Percentiles rank a stretch among this genome's conserved stretches.
Evolutionary conservation across 2,329 filamentous ascomycete genomes (phyloP).

Genomic region (Cytospora leucostoma): DNA sequence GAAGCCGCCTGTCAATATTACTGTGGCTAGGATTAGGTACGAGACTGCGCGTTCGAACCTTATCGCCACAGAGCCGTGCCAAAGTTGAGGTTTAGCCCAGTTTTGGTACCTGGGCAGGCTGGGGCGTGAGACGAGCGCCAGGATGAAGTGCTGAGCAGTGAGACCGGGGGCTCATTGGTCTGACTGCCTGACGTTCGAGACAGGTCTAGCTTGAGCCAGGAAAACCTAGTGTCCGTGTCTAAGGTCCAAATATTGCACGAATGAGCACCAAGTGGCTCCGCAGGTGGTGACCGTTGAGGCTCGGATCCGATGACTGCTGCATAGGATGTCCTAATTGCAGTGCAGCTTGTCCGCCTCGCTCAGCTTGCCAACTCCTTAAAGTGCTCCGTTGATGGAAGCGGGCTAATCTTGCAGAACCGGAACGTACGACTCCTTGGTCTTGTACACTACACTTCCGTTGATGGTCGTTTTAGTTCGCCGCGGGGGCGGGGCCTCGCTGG

Average conservation of each 20-base stretch:
- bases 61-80: slow-evolving; percentile 7
- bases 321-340: background rate
- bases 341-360: too few relatives aligned
- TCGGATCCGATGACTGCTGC: background rate
- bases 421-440: slow-evolving; percentile 11
- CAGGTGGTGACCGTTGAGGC: background rate
- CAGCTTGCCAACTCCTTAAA: background rate
- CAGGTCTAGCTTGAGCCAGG: slow-evolving; percentile 22
- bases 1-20: slow-evolving; percentile 1
- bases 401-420: background rate
- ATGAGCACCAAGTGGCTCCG: slow-evolving; percentile 10
- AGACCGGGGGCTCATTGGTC: slow-evolving; percentile 18
- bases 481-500: background rate
- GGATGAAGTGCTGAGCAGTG: background rate
- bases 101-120: background rate
- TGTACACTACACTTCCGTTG: background rate
- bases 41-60: slow-evolving; percentile 9
- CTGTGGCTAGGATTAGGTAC: background rate
- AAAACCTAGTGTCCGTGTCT: slow-evolving; percentile 13
- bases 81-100: slow-evolving; percentile 10
- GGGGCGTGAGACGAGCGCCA: background rate
- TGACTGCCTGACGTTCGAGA: slow-evolving; percentile 25
- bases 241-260: slow-evolving; percentile 14
- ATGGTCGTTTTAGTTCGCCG: slow-evolving; percentile 12
- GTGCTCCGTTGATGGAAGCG: too few relatives aligned